Base-by-base conservation (phyloP, 352 stramenopile genomes). In the Phytophthora sojae region DNA sequence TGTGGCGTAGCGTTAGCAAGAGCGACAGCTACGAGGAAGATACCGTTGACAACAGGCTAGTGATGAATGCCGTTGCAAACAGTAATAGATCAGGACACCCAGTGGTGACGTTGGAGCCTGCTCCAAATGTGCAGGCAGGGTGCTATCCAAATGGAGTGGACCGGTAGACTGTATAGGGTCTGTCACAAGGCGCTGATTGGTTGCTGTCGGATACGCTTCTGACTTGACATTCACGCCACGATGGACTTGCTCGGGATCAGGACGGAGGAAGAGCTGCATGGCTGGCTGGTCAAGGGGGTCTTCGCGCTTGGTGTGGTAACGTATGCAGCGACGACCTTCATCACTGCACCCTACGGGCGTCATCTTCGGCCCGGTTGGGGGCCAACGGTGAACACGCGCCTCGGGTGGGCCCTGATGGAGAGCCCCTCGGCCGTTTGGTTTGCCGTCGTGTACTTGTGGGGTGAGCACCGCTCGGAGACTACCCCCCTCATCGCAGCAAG, bases 371-470 rank as follows among this genome's bases (percentile, higher is more conserved):
- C 74, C 3, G 82, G 80, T 4, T 94, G 86, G 86, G 86, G 86
- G 0, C 84, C 80, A 26, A 85, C 79, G 5, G 45, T 92, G 26
- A 72, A 82, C 57, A 84, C 76, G 37, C 83, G 82, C 0, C 65
- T 92, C 42, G 86, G 86, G 17, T 94, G 86, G 86, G 65, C 91
- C 25, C 49, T 94, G 55, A 94, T 94, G 86, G 86, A 94, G 73
- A 68, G 77, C 15, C 83, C 83, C 12, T 94, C 86, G 5, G 84
- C 79, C n/a, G 35, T 92, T 56, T 86, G 81, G 63, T 94, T 89
- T 37, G 61, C 76, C 54, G 68, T 80, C 53, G 73, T 90, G 29
- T 90, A 79, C 52, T 79, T 35, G 23, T 80, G 69, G 59, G 81
- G 83, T 57, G 72, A 83, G 6, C 67, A 89, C 62, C 65, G 70